Evolutionary conservation across 768 basidiomycete genomes (phyloP).

Genomic region (Russula lepida): DNA sequence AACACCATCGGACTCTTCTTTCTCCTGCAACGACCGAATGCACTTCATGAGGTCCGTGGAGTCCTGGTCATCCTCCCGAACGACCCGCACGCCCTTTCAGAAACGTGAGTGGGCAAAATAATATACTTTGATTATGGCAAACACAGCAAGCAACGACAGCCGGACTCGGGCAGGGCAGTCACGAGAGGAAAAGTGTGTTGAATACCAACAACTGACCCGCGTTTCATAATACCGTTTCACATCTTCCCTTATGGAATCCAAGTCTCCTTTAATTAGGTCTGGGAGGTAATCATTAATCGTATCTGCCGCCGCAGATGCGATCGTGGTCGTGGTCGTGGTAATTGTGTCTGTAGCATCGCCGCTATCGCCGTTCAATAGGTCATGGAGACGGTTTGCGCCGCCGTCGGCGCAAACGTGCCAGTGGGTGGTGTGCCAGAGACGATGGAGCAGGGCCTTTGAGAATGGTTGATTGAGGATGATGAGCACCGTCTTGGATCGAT

Average conservation of each 20-base stretch:
- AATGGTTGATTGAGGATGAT: conserved; percentile 92
- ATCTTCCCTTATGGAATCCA: conserved; percentile 78
- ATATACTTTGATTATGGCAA: background rate
- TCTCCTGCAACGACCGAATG: conserved; percentile 49
- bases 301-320: background rate
- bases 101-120: background rate
- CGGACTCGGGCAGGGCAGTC: background rate
- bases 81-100: conserved; percentile 55
- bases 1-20: conserved; percentile 38
- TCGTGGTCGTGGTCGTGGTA: background rate
- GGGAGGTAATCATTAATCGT: conserved; percentile 53
- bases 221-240: conserved; percentile 60
- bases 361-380: conserved; percentile 27
- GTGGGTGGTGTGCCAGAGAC: conserved; percentile 36
- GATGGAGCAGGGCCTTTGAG: conserved; percentile 47
- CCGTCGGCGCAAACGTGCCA: conserved; percentile 48
- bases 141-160: background rate
- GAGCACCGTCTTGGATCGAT: conserved; percentile 37
- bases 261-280: conserved; percentile 85
- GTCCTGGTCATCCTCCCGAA: conserved; percentile 63
- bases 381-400: conserved; percentile 58
- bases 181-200: background rate
- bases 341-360: background rate
- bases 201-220: conserved; percentile 34
- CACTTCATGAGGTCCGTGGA: conserved; percentile 98